phyloP scores from a whole-genome alignment of 2,329 filamentous ascomycete species.

The Sarocladium kiliense region DNA sequence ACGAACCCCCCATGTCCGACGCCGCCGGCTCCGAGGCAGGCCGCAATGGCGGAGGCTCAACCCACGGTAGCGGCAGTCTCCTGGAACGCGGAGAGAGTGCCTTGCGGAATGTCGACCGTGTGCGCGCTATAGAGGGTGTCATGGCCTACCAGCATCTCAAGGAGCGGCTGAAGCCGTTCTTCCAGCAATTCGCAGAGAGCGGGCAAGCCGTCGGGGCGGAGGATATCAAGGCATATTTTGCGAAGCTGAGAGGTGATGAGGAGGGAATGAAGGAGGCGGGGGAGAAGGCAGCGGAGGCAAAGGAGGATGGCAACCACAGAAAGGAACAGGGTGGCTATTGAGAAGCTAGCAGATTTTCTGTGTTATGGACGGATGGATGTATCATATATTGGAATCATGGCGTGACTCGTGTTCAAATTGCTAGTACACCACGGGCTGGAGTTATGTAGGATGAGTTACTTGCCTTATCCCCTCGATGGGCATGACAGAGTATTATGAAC shows the following conservation, averaged over 20 bases:
- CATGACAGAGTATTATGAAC: too few relatives aligned
- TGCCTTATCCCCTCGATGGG: too few relatives aligned
- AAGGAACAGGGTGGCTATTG: constrained; percentile 51
- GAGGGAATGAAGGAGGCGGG: constrained; percentile 62
- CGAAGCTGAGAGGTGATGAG: constrained; percentile 85
- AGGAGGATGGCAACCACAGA: constrained; percentile 28
- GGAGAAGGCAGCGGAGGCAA: constrained; percentile 40
- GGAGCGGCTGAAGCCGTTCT: constrained; percentile 91
- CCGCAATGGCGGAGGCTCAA: constrained; percentile 34
- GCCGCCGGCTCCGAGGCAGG: constrained; percentile 49
- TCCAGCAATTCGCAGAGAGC: constrained; percentile 89
- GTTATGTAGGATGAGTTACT: too few relatives aligned
- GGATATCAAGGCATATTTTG: constrained; percentile 95
- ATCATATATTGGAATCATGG: neutral
- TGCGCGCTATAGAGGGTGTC: constrained; percentile 89
- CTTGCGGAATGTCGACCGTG: constrained; percentile 85
- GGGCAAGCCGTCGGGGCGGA: constrained; percentile 85
- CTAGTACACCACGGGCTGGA: neutral
- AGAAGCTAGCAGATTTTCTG: constrained; percentile 1
- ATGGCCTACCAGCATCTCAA: constrained; percentile 98
- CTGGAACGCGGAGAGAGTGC: constrained; percentile 91
- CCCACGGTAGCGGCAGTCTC: constrained; percentile 71
- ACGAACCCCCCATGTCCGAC: constrained; percentile 83
- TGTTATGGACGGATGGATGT: neutral
- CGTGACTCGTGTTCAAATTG: neutral